These are phyloP conservation scores for Coleophoma crateriformis DNA, from an alignment of 2,329 filamentous ascomycete genomes.

Conservation along the genomic window DNA sequence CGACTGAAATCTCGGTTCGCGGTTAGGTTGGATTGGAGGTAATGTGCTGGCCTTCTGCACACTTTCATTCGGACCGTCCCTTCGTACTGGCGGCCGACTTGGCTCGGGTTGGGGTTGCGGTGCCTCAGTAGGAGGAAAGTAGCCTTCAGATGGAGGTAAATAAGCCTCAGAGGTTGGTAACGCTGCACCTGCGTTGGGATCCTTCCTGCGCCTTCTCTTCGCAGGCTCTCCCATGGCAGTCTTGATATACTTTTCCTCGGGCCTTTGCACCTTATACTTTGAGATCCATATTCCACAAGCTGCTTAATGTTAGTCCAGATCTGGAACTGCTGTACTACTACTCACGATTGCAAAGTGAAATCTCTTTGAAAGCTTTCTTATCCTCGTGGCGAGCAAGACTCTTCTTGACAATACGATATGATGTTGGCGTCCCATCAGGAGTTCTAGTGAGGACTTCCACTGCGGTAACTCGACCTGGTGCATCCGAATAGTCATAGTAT, in stretches of 20 bases:
- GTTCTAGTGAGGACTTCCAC: slow-evolving; percentile 64
- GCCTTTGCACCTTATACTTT: slow-evolving; percentile 81
- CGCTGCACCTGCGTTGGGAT: slow-evolving; percentile 30
- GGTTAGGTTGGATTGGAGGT: neutral
- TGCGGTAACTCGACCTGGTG: slow-evolving; percentile 67
- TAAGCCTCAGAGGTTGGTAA: slow-evolving; percentile 46
- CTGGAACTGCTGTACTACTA: slow-evolving; percentile 19
- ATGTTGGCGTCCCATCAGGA: slow-evolving; percentile 53
- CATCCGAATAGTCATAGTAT: slow-evolving; percentile 66
- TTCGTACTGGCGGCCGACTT: slow-evolving; percentile 8
- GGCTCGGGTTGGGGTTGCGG: slow-evolving; percentile 13
- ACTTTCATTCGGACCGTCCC: slow-evolving; percentile 3
- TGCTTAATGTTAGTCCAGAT: slow-evolving; percentile 28
- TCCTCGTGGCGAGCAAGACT: slow-evolving; percentile 56
- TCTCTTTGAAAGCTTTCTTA: slow-evolving; percentile 62
- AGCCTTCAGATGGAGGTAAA: slow-evolving; percentile 38
- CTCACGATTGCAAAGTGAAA: slow-evolving; percentile 83
- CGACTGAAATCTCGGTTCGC: too few relatives aligned
- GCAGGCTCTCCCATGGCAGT: slow-evolving; percentile 11
- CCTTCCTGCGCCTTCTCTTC: slow-evolving; percentile 35
- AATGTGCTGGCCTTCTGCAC: slow-evolving; percentile 3
- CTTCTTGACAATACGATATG: slow-evolving; percentile 77
- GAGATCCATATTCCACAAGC: slow-evolving; percentile 92
- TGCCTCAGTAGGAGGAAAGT: slow-evolving; percentile 20
- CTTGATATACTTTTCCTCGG: slow-evolving; percentile 76